phyloP scores from a whole-genome alignment of 2,329 filamentous ascomycete genomes.

The Pestalotiopsis fici region DNA sequence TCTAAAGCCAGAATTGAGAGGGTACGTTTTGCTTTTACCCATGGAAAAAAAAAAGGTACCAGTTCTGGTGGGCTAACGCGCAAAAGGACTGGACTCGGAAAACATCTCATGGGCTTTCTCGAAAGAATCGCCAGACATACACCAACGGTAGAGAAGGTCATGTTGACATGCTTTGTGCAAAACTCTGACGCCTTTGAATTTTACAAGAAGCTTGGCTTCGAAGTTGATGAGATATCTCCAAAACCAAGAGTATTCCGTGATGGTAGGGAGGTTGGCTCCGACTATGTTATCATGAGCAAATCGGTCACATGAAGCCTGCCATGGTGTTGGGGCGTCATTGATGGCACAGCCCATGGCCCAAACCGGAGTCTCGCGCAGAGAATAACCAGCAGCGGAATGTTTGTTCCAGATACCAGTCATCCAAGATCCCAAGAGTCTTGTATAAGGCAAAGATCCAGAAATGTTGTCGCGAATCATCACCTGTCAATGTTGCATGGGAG shows the following conservation, averaged over 20 bases:
- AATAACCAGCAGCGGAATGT: too few species aligned
- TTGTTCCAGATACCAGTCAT: too few species aligned
- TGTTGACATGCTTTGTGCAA: slow-evolving; percentile 72
- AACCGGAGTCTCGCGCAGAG: neutral
- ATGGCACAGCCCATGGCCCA: neutral
- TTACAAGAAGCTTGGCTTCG: slow-evolving; percentile 63
- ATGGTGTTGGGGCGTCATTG: neutral
- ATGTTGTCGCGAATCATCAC: too few species aligned
- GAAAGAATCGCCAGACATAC: slow-evolving; percentile 55
- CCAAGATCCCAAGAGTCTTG: too few species aligned
- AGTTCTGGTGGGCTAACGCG: too few species aligned
- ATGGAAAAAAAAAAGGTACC: neutral
- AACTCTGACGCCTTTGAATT: slow-evolving; percentile 61
- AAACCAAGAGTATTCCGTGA: slow-evolving; percentile 51
- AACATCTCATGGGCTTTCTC: slow-evolving; percentile 57
- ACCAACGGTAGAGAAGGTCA: slow-evolving; percentile 61
- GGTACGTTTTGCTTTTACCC: slow-evolving; percentile 37
- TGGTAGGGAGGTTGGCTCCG: slow-evolving; percentile 53
- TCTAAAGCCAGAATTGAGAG: slow-evolving; percentile 55
- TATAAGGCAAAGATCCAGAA: too few species aligned
- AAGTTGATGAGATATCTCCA: slow-evolving; percentile 56
- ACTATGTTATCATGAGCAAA: slow-evolving; percentile 64
- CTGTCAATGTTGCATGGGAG: too few species aligned
- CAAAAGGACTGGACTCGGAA: slow-evolving; percentile 62
- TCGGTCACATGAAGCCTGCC: slow-evolving; percentile 20